Percentiles rank a stretch among this genome's conserved stretches.
Evolutionary conservation across 164 flowering plant species (phyloP).

Genomic region (Cinnamomum chago): DNA sequence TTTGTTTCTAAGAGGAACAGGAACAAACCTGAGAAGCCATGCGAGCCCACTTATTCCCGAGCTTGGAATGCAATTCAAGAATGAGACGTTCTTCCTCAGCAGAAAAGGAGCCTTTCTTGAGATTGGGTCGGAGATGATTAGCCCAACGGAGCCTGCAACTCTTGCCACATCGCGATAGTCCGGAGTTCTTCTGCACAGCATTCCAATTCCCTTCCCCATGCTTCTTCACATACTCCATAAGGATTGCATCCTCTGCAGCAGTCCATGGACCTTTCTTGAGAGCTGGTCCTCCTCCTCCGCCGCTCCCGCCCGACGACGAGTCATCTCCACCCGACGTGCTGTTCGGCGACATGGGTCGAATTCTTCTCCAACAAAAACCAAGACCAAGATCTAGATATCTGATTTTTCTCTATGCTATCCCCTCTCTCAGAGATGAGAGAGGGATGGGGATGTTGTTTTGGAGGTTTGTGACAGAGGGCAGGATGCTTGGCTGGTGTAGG

Average conservation of each 20-base stretch:
- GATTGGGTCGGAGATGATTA: slow-evolving; percentile 74
- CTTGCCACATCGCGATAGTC: slow-evolving; percentile 51
- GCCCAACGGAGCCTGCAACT: slow-evolving; percentile 65
- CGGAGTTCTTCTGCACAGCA: slow-evolving; percentile 59
- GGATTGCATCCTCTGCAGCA: slow-evolving; percentile 55
- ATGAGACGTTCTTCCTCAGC: slow-evolving; percentile 61
- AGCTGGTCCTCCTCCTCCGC: neutral
- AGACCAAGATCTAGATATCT: neutral
- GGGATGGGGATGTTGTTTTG: neutral
- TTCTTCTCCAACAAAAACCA: neutral
- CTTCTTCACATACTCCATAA: slow-evolving; percentile 61
- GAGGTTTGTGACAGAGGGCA: neutral
- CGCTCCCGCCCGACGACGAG: slow-evolving; percentile 1
- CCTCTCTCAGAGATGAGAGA: neutral
- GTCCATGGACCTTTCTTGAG: slow-evolving; percentile 84
- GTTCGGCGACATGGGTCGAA: neutral
- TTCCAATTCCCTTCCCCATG: slow-evolving; percentile 89
- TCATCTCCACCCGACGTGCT: neutral
- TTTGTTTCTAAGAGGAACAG: neutral
- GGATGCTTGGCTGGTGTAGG: neutral
- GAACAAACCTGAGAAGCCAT: slow-evolving; percentile 69
- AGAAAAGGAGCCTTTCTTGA: slow-evolving; percentile 68
- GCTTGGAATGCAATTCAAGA: slow-evolving; percentile 60
- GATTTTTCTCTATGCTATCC: neutral
- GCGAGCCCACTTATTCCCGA: slow-evolving; percentile 88